Percentiles rank a stretch among this genome's conserved stretches.
Evolutionary conservation across 2,329 filamentous ascomycete genomes (phyloP).

Genomic region (Penicillium corylophilum): DNA sequence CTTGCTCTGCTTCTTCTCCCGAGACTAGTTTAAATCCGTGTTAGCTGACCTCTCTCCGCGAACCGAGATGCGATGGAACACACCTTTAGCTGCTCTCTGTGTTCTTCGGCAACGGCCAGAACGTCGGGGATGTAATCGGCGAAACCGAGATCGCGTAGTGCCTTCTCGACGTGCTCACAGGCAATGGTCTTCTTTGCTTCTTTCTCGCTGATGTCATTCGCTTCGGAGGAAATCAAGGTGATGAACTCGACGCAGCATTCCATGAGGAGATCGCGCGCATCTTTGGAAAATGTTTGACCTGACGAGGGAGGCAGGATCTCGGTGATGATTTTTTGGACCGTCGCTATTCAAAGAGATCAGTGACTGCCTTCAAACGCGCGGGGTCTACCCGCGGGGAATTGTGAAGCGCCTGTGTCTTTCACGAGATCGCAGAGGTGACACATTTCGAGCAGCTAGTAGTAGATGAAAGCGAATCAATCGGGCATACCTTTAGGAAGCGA

Average conservation of each 20-base stretch:
- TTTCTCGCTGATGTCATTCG: constrained; percentile 98
- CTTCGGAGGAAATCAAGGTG: constrained; percentile 95
- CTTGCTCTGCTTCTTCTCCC: constrained; percentile 96
- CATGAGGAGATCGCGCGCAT: constrained; percentile 90
- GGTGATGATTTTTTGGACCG: constrained; percentile 80
- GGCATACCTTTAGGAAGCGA: constrained; percentile 58
- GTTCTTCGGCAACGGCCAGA: constrained; percentile 79
- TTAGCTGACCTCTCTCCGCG: constrained; percentile 10
- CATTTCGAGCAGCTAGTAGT: background rate
- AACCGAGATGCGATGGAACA: constrained; percentile 24
- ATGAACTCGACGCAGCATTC: constrained; percentile 99
- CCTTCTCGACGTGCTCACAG: constrained; percentile 95
- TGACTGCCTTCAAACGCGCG: constrained; percentile 1
- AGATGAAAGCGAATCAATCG: background rate
- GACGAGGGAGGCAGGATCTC: constrained; percentile 80
- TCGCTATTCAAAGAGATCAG: constrained; percentile 49
- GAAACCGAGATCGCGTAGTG: constrained; percentile 88
- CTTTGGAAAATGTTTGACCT: constrained; percentile 87
- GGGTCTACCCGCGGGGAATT: background rate
- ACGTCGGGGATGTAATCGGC: constrained; percentile 88
- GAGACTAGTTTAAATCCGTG: constrained; percentile 57
- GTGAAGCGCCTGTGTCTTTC: background rate
- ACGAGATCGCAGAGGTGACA: background rate
- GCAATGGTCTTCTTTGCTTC: constrained; percentile 99
- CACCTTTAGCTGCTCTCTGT: constrained; percentile 92